Base-by-base conservation (phyloP, 306 rosid species). In the Coriaria nepalensis region DNA sequence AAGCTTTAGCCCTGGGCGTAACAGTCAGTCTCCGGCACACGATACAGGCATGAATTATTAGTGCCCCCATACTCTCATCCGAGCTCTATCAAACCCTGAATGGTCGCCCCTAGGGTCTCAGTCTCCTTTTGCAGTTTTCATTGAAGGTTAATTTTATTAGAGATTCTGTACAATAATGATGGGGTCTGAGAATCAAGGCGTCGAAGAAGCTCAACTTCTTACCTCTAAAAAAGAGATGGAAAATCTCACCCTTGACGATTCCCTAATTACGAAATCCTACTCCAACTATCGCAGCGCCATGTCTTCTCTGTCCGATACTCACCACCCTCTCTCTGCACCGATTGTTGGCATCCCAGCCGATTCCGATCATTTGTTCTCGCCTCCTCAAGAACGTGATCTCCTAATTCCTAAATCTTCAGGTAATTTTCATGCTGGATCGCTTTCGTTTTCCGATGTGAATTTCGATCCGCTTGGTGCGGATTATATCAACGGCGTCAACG, bases 261-360 rank as follows among this genome's bases (percentile, higher is more conserved):
- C 77, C 2, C 59, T 73, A 4, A 68, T 35, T 57, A 55, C 6
- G 41, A 74, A 73, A 45, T 72, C 93, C 1, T 65, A 55, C 63
- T 75, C 92, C 5, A 67, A 52, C 29, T 81, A 74, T 74, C 95
- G 95, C 37, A 90, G 95, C 63, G 82, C 74, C 60, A 52, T 84
- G 69, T 81, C 93, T 58, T 80, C 51, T 53, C 65, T 57, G 41
- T 55, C 82, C 44, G 70, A 69, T 2, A 37, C 82, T 8, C 73
- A 59, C 37, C 93, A 78, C 38, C 87, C 86, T 6, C 70, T 69
- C 47, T 40, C 79, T 6, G 14, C 43, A 5, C 43, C 72, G 4
- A 13, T 62, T 7, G 4, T 62, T 35, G n/a, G 66, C 42, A 8
- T 77, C 40, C 8, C 65, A n/a, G 62, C 56, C 9, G 62, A 38